Percentiles rank a stretch among this genome's conserved stretches.
Evolutionary conservation across 2,329 filamentous ascomycete species (phyloP).

Genomic region (Phaeophleospora eucalypticola): DNA sequence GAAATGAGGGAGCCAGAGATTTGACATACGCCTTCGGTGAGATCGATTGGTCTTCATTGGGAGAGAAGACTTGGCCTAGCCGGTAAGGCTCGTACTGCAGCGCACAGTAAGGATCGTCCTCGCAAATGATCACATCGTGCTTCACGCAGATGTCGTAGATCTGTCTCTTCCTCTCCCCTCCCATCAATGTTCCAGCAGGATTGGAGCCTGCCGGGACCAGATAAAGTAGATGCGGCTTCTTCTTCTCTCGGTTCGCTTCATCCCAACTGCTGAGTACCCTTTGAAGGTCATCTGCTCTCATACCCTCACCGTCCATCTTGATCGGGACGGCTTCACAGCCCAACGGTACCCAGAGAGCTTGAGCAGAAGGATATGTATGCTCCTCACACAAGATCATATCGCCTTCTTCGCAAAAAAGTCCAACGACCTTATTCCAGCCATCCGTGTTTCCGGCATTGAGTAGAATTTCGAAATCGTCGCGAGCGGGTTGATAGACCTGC

Average conservation of each 20-base stretch:
- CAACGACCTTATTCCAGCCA: conserved; percentile 5
- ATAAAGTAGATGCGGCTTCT: conserved; percentile 4
- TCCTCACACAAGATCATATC: conserved; percentile 5
- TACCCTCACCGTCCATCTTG: conserved; percentile 4
- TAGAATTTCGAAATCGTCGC: conserved; percentile 4
- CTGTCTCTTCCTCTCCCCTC: conserved; percentile 1
- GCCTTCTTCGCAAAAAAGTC: conserved; percentile 3
- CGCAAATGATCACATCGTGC: conserved; percentile 4
- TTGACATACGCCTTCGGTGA: not conserved
- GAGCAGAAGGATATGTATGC: conserved; percentile 4
- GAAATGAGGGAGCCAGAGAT: conserved; percentile 3
- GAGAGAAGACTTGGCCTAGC: conserved; percentile 1
- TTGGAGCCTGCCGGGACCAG: conserved; percentile 3
- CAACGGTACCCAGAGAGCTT: conserved; percentile 4
- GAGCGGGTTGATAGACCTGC: conserved; percentile 1
- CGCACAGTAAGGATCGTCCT: conserved; percentile 4
- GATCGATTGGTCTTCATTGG: not conserved
- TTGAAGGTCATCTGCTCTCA: conserved; percentile 3
- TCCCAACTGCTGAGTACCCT: not conserved
- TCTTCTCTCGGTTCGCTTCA: not conserved
- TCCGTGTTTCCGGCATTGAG: conserved; percentile 2
- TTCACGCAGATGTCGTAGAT: conserved; percentile 5
- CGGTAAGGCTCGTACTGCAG: conserved; percentile 3
- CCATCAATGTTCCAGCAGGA: conserved; percentile 2
- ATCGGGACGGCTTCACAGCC: conserved; percentile 4